Evolutionary conservation across 148 eudicot species (phyloP).

Genomic region (Rhododendron mucronatum): DNA sequence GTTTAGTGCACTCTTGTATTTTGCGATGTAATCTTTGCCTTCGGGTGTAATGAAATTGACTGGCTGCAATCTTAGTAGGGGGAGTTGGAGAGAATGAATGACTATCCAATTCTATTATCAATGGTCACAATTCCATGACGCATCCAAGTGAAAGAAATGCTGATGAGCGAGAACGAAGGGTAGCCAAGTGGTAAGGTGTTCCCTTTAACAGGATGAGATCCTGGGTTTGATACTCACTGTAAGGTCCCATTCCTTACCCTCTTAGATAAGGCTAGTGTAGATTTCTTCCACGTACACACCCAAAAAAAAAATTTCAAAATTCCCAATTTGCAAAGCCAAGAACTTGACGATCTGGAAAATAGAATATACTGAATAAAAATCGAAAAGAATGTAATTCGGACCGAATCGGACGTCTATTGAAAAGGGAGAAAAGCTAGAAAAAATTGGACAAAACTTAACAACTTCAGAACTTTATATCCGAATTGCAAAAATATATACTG

Average conservation of each 20-base stretch:
- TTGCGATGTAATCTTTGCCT: too few relatives aligned
- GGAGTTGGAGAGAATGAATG: background rate
- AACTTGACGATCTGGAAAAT: background rate
- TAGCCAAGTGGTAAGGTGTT: background rate
- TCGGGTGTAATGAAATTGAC: too few relatives aligned
- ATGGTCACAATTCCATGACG: background rate
- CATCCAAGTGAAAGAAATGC: background rate
- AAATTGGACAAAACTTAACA: background rate
- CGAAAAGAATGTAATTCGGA: background rate
- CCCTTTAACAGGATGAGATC: background rate
- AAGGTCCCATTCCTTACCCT: background rate
- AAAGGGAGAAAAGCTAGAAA: background rate
- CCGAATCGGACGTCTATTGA: background rate
- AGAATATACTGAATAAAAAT: background rate
- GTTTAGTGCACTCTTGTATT: too few relatives aligned
- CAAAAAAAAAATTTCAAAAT: background rate
- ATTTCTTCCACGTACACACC: background rate
- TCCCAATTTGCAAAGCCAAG: background rate
- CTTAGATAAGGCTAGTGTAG: background rate
- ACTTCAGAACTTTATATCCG: background rate
- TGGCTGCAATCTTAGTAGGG: background rate
- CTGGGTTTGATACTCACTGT: background rate
- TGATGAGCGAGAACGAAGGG: background rate
- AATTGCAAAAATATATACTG: too few relatives aligned
- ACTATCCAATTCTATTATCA: background rate